A percentile compares a stretch with the other conserved stretches of the same genome.
These are phyloP conservation scores for Dimocarpus longan DNA, from an alignment of 345 rosid species.

Conservation along the genomic window DNA sequence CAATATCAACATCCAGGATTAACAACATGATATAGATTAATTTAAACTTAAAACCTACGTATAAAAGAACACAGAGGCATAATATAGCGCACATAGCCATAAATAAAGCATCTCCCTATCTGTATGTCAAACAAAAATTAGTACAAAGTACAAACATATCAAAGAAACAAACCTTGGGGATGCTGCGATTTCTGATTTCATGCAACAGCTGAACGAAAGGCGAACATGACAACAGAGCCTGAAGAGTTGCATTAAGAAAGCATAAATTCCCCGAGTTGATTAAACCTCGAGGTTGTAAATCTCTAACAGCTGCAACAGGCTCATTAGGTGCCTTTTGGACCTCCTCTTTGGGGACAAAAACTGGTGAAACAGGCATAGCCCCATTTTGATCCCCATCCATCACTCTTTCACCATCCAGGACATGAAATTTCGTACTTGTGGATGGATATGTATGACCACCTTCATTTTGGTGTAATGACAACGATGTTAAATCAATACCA, in stretches of 20 bases:
- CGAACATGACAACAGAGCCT: constrained; percentile 84
- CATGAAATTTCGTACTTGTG: constrained; percentile 49
- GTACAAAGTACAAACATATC: not conserved
- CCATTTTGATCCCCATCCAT: constrained; percentile 31
- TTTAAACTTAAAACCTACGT: no score
- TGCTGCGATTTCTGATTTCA: constrained; percentile 49
- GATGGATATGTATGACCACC: constrained; percentile 35
- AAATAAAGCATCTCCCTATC: not conserved
- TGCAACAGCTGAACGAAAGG: constrained; percentile 85
- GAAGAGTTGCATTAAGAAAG: constrained; percentile 90
- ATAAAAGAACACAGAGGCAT: not conserved
- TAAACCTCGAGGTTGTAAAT: constrained; percentile 75
- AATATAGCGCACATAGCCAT: not conserved
- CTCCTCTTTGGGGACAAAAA: constrained; percentile 30
- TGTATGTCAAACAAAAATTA: not conserved
- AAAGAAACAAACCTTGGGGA: constrained; percentile 59
- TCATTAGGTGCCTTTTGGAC: constrained; percentile 36
- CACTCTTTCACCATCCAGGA: constrained; percentile 42
- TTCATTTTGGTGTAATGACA: constrained; percentile 43
- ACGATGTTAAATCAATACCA: constrained; percentile 33
- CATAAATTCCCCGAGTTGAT: constrained; percentile 86
- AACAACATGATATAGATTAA: not conserved
- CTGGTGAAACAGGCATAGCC: constrained; percentile 29
- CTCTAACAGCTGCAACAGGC: constrained; percentile 36
- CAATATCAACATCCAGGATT: constrained; percentile 26